A percentile compares a stretch with the other conserved stretches of the same genome.
phyloP scores from a whole-genome alignment of 179 eudicot genomes.

The Spergularia azorica region DNA sequence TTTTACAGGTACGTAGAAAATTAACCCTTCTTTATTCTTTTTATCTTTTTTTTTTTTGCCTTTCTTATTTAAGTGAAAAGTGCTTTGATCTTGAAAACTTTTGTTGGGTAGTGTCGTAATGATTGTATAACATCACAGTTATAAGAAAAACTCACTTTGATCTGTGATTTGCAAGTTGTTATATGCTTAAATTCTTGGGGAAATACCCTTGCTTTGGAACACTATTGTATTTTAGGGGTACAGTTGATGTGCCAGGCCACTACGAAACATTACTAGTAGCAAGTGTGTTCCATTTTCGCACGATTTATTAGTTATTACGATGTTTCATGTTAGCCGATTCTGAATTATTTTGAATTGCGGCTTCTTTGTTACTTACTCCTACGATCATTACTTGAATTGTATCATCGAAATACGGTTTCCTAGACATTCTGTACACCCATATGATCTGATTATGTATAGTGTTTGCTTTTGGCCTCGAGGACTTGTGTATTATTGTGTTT shows the following conservation, averaged over 20 bases:
- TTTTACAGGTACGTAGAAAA: conserved; percentile 1
- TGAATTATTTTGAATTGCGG: no score
- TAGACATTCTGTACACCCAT: no score
- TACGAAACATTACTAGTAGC: not conserved
- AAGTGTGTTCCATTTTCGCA: no score
- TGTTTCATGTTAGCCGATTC: no score
- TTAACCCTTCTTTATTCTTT: not conserved
- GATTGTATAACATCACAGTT: not conserved
- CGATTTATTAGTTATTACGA: no score
- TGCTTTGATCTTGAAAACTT: conserved; percentile 6
- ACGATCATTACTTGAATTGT: no score
- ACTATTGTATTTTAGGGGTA: not conserved
- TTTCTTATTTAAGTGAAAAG: not conserved
- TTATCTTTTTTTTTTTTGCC: not conserved
- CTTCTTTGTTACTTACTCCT: no score
- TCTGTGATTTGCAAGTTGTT: not conserved
- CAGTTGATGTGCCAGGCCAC: not conserved
- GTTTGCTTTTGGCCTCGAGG: no score
- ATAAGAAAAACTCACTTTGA: not conserved
- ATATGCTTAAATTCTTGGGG: not conserved
- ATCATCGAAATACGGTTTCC: no score
- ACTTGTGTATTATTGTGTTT: no score
- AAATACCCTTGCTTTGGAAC: no score
- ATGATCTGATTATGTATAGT: no score
- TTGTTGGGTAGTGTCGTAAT: not conserved